Conservation (phyloP, 345 rosid genomes). For the Moringa oleifera region DNA sequence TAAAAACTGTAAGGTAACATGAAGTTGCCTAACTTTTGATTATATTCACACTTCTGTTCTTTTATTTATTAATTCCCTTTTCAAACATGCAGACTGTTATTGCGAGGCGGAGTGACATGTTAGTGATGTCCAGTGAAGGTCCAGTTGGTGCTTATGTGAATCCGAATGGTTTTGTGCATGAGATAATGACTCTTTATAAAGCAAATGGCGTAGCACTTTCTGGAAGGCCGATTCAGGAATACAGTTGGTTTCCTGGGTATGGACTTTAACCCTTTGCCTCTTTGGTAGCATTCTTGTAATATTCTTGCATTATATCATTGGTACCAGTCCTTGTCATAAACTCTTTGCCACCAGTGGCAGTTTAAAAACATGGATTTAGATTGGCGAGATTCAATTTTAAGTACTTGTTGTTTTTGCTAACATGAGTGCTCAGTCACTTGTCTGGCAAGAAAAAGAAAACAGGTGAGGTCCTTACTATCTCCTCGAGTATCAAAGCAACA, state of each 20-base stretch:
- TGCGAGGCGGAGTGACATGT: constrained; percentile 89
- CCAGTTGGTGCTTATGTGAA: constrained; percentile 98
- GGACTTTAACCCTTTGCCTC: constrained; percentile 11
- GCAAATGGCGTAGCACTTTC: constrained; percentile 61
- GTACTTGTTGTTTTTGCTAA: too few species aligned
- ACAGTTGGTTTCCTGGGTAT: constrained; percentile 99
- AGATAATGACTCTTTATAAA: constrained; percentile 69
- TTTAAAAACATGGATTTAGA: neutral
- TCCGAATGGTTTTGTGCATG: constrained; percentile 64
- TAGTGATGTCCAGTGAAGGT: constrained; percentile 96
- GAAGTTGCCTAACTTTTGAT: neutral
- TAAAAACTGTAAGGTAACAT: constrained; percentile 65
- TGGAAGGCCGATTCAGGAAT: constrained; percentile 41
- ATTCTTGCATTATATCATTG: too few species aligned
- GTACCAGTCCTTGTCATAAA: too few species aligned
- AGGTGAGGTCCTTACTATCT: too few species aligned
- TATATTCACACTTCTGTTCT: too few species aligned
- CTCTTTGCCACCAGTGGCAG: neutral
- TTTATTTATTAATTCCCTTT: too few species aligned
- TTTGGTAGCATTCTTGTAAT: neutral
- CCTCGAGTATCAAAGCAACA: too few species aligned
- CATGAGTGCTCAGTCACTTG: too few species aligned
- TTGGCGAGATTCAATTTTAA: too few species aligned
- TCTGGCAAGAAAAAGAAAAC: too few species aligned
- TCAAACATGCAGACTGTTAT: constrained; percentile 26